Base-by-base conservation (phyloP, 2,329 filamentous ascomycete genomes). In the Aureobasidium leucospermi region DNA sequence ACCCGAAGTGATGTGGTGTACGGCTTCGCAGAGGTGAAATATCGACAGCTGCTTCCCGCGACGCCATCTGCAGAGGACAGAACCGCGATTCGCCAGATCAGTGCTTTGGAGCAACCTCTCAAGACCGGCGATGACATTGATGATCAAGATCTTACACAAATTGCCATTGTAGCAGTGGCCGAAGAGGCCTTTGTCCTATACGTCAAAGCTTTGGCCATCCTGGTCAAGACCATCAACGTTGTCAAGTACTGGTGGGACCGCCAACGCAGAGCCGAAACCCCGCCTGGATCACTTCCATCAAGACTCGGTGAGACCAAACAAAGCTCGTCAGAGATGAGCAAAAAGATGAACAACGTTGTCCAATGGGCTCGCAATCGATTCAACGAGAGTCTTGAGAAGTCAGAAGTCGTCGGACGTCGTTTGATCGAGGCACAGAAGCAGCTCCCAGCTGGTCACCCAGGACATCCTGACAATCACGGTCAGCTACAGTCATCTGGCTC, bases 11-110 rank as follows among this genome's bases (percentile, higher is more conserved):
- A 99, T 71, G 94, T 96, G 47, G 92, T 99, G 2, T 99, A 92
- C 71, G 92, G 93, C 3, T 97, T 99, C 73, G 94, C 94, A 6
- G 93, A 99, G 75, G 93, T 99, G 69, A 99, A 99, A 74, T 96
- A 95, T 75, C 94, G 95, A 73, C 94, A 99, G 73, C 81, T 99
- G n/a, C 84, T 96, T 52, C 94, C 94, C 3, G 77, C 94, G 46
- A 85, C 90, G 1, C 94, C 93, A 1, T 93, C 89, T 0, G 83
- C 82, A 65, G 85, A 89, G 51, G 85, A 88, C 65, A 85, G 84
- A 6, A 79, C 90, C 4, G 86, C 87, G 6, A 76, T 79, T 45
- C 76, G 75, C 52, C 71, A 73, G 55, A 85, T 86, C 13, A 73
- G 81, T n/a, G 75, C 76, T 4, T 69, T 76, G 8, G 84, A 87